Evolutionary conservation across 352 stramenopile genomes (phyloP).

Genomic region (Phytophthora boehmeriae): DNA sequence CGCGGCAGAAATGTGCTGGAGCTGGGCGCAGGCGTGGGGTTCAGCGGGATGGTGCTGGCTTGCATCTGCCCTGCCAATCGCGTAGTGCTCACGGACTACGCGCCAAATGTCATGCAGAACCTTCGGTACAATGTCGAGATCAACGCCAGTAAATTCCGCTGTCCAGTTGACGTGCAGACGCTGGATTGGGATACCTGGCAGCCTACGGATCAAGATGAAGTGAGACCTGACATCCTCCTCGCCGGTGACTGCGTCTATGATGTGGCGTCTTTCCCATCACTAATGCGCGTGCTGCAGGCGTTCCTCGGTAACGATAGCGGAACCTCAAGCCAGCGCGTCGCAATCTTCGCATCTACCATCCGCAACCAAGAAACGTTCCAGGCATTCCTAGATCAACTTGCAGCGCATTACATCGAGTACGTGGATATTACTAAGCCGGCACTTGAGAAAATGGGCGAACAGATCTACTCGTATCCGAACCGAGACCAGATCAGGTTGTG

Average conservation of each 20-base stretch:
- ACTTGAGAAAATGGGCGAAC: constrained; percentile 44
- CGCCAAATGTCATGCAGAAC: constrained; percentile 84
- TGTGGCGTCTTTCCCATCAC: constrained; percentile 54
- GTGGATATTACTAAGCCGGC: constrained; percentile 63
- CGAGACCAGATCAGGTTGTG: constrained; percentile 77
- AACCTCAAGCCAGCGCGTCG: constrained; percentile 30
- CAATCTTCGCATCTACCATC: constrained; percentile 80
- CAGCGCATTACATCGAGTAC: constrained; percentile 57
- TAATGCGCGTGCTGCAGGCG: constrained; percentile 61
- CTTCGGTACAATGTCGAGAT: constrained; percentile 83
- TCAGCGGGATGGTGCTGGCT: constrained; percentile 68
- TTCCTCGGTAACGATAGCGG: constrained; percentile 47
- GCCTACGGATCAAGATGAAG: constrained; percentile 27
- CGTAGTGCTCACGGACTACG: constrained; percentile 79
- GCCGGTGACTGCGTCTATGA: constrained; percentile 85
- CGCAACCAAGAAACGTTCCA: constrained; percentile 81
- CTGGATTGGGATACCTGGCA: constrained; percentile 82
- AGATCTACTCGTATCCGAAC: constrained; percentile 65
- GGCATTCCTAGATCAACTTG: constrained; percentile 69
- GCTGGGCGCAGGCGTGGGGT: constrained; percentile 73
- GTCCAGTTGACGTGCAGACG: constrained; percentile 56
- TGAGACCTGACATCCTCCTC: constrained; percentile 60
- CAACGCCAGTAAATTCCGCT: constrained; percentile 54
- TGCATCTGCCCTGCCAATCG: constrained; percentile 37
- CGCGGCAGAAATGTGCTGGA: constrained; percentile 60